Percentiles rank a stretch among this genome's conserved stretches.
These are phyloP conservation scores for Lathyrus aphaca DNA, from an alignment of 306 rosid genomes.

Conservation along the genomic window DNA sequence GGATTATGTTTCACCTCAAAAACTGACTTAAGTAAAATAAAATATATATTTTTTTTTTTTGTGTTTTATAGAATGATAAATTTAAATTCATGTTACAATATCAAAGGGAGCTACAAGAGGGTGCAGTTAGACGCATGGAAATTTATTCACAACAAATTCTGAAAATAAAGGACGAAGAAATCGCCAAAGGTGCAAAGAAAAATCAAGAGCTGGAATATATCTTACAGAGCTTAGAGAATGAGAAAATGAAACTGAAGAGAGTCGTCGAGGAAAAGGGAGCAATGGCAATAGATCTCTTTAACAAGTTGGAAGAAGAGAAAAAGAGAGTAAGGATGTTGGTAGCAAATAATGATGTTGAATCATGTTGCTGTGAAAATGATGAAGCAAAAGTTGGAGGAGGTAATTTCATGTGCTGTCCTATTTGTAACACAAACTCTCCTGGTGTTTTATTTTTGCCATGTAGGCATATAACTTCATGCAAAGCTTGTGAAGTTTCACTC, in stretches of 20 bases:
- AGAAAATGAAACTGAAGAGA: conserved; percentile 62
- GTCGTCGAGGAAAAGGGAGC: conserved; percentile 68
- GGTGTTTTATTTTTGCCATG: conserved; percentile 59
- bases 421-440: neutral
- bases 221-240: conserved; percentile 57
- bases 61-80: conserved; percentile 56
- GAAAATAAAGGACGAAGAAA: conserved; percentile 61
- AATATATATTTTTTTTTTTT: neutral
- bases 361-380: conserved; percentile 50
- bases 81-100: conserved; percentile 50
- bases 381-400: neutral
- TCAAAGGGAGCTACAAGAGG: conserved; percentile 55
- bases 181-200: conserved; percentile 49
- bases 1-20: too few species aligned
- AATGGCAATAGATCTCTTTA: conserved; percentile 47
- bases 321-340: neutral
- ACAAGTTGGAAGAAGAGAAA: conserved; percentile 50
- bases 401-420: neutral
- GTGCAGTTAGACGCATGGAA: conserved; percentile 49
- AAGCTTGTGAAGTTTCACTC: conserved; percentile 60
- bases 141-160: conserved; percentile 33
- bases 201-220: conserved; percentile 58
- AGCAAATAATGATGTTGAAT: conserved; percentile 65
- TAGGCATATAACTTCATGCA: conserved; percentile 42
- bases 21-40: neutral